Percentiles rank a stretch among this genome's conserved stretches.
These are phyloP conservation scores for Cynara cardunculus DNA, from an alignment of 129 eudicot genomes.

Conservation along the genomic window DNA sequence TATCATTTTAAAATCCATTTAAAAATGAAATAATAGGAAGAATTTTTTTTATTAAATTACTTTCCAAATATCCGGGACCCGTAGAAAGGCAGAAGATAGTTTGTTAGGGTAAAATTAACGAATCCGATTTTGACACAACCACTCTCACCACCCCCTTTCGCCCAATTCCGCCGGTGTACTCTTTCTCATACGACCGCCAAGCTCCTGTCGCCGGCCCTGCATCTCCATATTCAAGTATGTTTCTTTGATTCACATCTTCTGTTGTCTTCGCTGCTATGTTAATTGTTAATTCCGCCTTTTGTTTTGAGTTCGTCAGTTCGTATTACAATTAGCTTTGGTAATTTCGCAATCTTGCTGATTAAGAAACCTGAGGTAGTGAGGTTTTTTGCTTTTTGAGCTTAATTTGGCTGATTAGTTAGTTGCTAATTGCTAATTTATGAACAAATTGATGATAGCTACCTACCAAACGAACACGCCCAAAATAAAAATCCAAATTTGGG, in stretches of 20 bases:
- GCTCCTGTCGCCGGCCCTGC: background rate
- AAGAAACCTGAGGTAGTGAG: background rate
- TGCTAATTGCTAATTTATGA: conserved; percentile 1
- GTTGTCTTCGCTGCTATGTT: background rate
- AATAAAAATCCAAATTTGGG: background rate
- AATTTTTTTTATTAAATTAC: no score
- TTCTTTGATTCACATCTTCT: conserved; percentile 12
- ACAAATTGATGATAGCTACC: background rate
- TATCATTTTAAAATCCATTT: no score
- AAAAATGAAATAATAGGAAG: no score
- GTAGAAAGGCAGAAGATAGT: background rate
- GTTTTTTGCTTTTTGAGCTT: background rate
- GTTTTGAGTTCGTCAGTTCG: background rate
- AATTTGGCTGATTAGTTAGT: background rate
- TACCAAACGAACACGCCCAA: background rate
- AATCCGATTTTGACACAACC: background rate
- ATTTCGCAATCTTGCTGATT: background rate
- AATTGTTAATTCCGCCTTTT: background rate
- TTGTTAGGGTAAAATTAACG: conserved; percentile 24
- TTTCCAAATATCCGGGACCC: background rate
- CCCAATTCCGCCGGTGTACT: conserved; percentile 15
- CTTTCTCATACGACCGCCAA: conserved; percentile 5
- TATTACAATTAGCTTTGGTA: background rate
- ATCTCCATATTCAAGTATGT: conserved; percentile 15
- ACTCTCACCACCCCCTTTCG: background rate